Percentiles rank a stretch among this genome's conserved stretches.
Evolutionary conservation across 2,329 filamentous ascomycete genomes (phyloP).

Genomic region (Colletotrichum trifolii): DNA sequence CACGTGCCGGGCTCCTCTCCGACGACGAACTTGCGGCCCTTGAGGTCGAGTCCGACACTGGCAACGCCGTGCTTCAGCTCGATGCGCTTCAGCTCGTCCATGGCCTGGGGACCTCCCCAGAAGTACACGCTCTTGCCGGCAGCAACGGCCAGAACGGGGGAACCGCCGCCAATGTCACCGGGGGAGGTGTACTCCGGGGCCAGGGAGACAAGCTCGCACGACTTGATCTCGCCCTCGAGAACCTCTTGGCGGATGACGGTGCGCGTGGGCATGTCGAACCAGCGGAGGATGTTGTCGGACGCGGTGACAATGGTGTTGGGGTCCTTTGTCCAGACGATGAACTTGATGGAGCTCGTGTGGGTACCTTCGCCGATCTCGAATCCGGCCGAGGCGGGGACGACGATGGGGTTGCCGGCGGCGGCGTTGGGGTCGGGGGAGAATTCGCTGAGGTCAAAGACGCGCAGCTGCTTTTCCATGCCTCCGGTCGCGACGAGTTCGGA

Average conservation of each 20-base stretch:
- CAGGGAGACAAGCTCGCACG: slow-evolving; percentile 86
- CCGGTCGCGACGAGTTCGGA: slow-evolving; percentile 91
- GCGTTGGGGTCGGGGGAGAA: slow-evolving; percentile 52
- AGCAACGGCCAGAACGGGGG: slow-evolving; percentile 84
- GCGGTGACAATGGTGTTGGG: slow-evolving; percentile 91
- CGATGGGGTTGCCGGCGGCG: slow-evolving; percentile 49
- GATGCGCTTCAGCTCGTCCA: slow-evolving; percentile 79
- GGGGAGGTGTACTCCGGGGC: slow-evolving; percentile 67
- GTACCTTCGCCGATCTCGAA: slow-evolving; percentile 90
- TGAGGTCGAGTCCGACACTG: slow-evolving; percentile 87
- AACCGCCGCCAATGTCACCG: slow-evolving; percentile 73
- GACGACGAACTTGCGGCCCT: slow-evolving; percentile 85
- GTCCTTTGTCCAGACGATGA: slow-evolving; percentile 92
- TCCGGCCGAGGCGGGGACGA: slow-evolving; percentile 69
- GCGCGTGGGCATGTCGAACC: slow-evolving; percentile 89
- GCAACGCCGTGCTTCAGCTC: slow-evolving; percentile 87
- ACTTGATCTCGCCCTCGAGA: slow-evolving; percentile 87
- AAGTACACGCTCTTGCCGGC: slow-evolving; percentile 96
- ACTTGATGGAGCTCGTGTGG: slow-evolving; percentile 92
- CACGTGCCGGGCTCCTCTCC: slow-evolving; percentile 93
- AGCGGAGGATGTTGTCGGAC: slow-evolving; percentile 90
- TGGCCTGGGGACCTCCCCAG: slow-evolving; percentile 81
- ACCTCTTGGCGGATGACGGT: slow-evolving; percentile 79
- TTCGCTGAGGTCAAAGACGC: slow-evolving; percentile 87
- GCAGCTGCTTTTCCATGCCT: slow-evolving; percentile 95